Conservation (phyloP, 306 rosid genomes). For the Quercus suber region DNA sequence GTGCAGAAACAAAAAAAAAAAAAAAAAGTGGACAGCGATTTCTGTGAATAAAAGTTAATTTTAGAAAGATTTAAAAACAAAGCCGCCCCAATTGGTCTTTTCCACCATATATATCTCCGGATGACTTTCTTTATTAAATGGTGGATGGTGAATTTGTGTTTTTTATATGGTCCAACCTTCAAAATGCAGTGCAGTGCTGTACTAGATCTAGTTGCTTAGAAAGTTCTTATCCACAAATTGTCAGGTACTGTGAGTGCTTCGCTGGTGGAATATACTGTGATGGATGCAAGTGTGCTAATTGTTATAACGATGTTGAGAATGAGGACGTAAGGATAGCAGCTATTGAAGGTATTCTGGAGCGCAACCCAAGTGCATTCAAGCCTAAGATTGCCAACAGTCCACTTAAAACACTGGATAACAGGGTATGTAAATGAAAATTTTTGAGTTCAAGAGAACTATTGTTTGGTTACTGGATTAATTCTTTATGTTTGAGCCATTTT, state of each 20-base stretch:
- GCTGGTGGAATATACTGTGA: conserved; percentile 98
- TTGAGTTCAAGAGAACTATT: conserved; percentile 3
- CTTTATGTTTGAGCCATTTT: conserved; percentile 2
- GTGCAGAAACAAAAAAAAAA: not conserved
- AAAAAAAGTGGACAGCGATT: too few species aligned
- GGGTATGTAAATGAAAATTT: conserved; percentile 49
- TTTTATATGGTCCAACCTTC: not conserved
- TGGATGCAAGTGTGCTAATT: conserved; percentile 94
- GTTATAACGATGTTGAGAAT: conserved; percentile 88
- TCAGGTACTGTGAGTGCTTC: conserved; percentile 98
- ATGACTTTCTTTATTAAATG: not conserved
- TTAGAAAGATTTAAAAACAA: not conserved
- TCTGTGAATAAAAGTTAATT: too few species aligned
- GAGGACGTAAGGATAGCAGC: conserved; percentile 93
- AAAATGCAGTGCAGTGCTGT: not conserved
- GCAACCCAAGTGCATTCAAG: conserved; percentile 95
- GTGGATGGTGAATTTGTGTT: not conserved
- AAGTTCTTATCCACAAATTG: conserved; percentile 15
- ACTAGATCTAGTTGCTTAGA: not conserved
- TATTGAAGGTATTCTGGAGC: conserved; percentile 92
- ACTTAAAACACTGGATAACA: conserved; percentile 59
- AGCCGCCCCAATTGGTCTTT: not conserved
- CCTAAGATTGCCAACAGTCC: conserved; percentile 99
- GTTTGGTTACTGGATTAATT: conserved; percentile 17
- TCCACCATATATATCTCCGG: too few species aligned